Evolutionary conservation across 2,329 filamentous ascomycete species (phyloP).

Genomic region (Daldinia eschscholtzii): DNA sequence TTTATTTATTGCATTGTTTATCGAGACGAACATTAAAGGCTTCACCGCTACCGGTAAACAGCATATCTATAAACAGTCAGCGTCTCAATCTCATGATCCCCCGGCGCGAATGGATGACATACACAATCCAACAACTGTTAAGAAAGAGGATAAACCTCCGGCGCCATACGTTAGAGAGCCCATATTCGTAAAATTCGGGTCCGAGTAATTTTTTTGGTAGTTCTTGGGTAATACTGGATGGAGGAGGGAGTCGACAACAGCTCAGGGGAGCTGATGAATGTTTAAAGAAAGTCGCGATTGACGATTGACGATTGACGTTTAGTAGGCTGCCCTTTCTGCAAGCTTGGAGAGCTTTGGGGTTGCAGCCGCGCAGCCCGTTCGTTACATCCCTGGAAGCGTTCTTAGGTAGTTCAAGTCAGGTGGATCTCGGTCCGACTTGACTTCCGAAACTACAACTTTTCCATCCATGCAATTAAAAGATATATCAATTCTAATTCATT

Average conservation of each 20-base stretch:
- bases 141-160: slow-evolving; percentile 42
- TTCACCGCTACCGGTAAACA: slow-evolving; percentile 97
- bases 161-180: slow-evolving; percentile 42
- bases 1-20: background rate
- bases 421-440: slow-evolving; percentile 31
- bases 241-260: slow-evolving; percentile 23
- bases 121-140: slow-evolving; percentile 50
- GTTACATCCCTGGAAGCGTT: slow-evolving; percentile 5
- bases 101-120: slow-evolving; percentile 33
- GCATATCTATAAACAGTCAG: slow-evolving; percentile 79
- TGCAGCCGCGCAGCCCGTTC: slow-evolving; percentile 18
- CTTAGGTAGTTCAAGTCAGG: slow-evolving; percentile 3
- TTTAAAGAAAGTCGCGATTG: slow-evolving; percentile 37
- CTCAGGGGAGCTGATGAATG: slow-evolving; percentile 38
- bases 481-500: background rate
- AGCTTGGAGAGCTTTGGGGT: slow-evolving; percentile 37
- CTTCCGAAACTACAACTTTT: background rate
- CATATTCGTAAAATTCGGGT: slow-evolving; percentile 31
- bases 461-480: background rate
- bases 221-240: slow-evolving; percentile 23
- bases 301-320: slow-evolving; percentile 33
- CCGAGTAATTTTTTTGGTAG: slow-evolving; percentile 1
- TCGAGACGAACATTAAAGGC: slow-evolving; percentile 82
- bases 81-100: background rate
- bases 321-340: slow-evolving; percentile 30